Evolutionary conservation across 140 eudicot species (phyloP).

Genomic region (Cichorium intybus): DNA sequence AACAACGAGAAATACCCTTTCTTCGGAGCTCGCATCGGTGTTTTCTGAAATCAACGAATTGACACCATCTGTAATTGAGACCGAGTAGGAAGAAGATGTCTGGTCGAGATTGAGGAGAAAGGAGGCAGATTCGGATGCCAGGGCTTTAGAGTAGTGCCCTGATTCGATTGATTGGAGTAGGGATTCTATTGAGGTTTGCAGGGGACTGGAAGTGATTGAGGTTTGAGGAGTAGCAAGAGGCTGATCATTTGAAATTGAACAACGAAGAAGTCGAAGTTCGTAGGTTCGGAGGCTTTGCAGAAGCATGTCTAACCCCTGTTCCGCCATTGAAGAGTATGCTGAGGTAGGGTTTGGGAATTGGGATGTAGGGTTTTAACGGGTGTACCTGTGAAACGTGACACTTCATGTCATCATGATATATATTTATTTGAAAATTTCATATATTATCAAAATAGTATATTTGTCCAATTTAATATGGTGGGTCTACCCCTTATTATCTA

Average conservation of each 20-base stretch:
- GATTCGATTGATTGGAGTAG: constrained; percentile 48
- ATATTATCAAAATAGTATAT: no score
- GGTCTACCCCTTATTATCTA: no score
- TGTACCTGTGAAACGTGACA: no score
- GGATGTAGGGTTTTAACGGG: constrained; percentile 5
- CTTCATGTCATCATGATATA: no score
- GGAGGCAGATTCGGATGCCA: constrained; percentile 38
- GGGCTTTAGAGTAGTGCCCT: constrained; percentile 50
- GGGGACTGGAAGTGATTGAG: constrained; percentile 16
- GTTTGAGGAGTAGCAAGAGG: constrained; percentile 15
- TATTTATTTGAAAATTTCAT: no score
- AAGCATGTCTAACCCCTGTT: neutral
- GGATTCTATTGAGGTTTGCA: constrained; percentile 35
- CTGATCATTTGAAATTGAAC: constrained; percentile 41
- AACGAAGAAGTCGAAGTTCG: constrained; percentile 89
- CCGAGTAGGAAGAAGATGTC: constrained; percentile 25
- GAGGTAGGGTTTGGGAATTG: constrained; percentile 23
- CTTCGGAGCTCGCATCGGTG: constrained; percentile 12
- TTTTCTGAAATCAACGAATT: constrained; percentile 37
- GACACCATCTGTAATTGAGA: constrained; percentile 33
- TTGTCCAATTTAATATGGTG: no score
- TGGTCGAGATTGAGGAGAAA: constrained; percentile 19
- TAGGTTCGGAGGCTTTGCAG: constrained; percentile 39
- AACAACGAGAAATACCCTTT: constrained; percentile 42
- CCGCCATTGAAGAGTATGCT: constrained; percentile 36